Evolutionary conservation across 345 rosid species (phyloP), one percentile per base, ranked within the genome.

Genomic region (Salix arbutifolia): DNA sequence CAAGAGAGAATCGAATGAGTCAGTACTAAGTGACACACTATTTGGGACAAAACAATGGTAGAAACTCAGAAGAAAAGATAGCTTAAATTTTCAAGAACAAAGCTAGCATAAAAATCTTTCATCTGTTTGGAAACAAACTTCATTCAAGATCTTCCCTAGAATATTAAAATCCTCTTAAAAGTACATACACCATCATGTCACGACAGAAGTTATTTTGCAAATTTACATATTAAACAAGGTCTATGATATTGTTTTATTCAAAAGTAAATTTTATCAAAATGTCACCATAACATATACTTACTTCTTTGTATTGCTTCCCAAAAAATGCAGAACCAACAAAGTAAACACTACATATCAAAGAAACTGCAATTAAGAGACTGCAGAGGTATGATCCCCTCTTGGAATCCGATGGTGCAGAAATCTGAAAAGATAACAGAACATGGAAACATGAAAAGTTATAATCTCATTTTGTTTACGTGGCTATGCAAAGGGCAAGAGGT

Each of bases 341-440:
- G 86, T 87, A 94, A 74, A 86, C 91, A 58, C 88, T 85, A 64
- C 84, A 89, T 17, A 91, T 70, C 70, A 94, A 80, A 69, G 89
- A 75, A 72, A 85, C 82, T 2, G 83, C 77, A 31, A 88, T 18
- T 25, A 91, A 83, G 73, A 89, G 66, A 72, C 85, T 88, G 77
- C 84, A 88, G 66, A 94, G 78, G 79, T 90, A 88, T 40, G 94
- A 83, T 72, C 89, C 86, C 76, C 81, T 80, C 86, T 83, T 88
- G 3, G 87, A 74, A 75, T 85, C 86, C 26, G 85, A 85, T 44
- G 79, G 84, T 25, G 65, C 67, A 74, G 80, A 78, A 77, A 37
- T 84, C 93, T 90, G 87, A 77, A 53, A 77, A 75, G 75, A 9
- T 40, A 77, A 79, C 1, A 14, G 52, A 14, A 70, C 30, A 74